Percentiles rank a stretch among this genome's conserved stretches.
Conservation (phyloP, 768 basidiomycete genomes). For the Boletales sp. region DNA sequence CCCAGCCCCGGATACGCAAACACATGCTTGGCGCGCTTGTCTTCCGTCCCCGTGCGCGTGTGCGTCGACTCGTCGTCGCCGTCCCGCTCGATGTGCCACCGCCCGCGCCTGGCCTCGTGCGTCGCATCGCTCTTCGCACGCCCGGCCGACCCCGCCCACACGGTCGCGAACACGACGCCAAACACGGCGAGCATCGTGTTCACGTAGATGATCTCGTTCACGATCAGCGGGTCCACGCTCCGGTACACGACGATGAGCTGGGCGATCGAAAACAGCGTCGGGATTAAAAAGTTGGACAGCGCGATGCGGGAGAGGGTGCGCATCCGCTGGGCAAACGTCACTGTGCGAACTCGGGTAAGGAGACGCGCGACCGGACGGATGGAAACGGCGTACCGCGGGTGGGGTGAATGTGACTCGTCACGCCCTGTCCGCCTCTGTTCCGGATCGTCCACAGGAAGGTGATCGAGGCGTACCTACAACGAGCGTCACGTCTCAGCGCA, state of each 20-base stretch:
- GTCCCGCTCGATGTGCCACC: too few relatives aligned
- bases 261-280: conserved; percentile 27
- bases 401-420: conserved; percentile 18
- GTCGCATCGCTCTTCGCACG: too few relatives aligned
- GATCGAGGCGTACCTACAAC: conserved; percentile 22
- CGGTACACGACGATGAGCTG: conserved; percentile 30
- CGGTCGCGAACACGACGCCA: conserved; percentile 32
- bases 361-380: too few relatives aligned
- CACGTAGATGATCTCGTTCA: conserved; percentile 27
- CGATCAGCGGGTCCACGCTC: conserved; percentile 13
- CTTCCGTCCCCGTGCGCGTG: too few relatives aligned
- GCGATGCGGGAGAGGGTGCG: conserved; percentile 28
- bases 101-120: too few relatives aligned
- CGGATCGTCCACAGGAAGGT: conserved; percentile 28
- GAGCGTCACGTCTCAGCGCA: not conserved
- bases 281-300: conserved; percentile 32
- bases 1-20: conserved; percentile 14
- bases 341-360: conserved; percentile 1
- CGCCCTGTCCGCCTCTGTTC: conserved; percentile 7
- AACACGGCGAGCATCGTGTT: conserved; percentile 31
- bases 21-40: not conserved
- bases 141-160: conserved; percentile 21
- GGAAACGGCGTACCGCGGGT: not conserved
- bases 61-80: not conserved
- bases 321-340: conserved; percentile 21